A percentile compares a stretch with the other conserved stretches of the same genome.
These are phyloP conservation scores for Ettlia oleoabundans DNA, from an alignment of 139 green algal genomes.

Conservation along the genomic window DNA sequence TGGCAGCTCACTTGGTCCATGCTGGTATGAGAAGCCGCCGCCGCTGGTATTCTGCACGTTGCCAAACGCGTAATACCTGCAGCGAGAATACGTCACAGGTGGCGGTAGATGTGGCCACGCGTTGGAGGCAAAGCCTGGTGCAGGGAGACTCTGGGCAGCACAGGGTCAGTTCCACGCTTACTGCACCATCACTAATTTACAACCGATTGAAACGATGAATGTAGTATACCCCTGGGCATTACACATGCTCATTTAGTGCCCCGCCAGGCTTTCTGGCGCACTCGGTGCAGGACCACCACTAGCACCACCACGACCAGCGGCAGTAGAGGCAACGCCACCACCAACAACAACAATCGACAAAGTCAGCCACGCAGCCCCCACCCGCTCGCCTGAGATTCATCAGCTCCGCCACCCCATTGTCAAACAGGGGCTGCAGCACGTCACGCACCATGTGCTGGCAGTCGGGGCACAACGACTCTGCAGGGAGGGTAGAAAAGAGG, in stretches of 20 bases:
- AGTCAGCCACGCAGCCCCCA: too few species aligned
- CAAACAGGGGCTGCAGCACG: conserved; percentile 40
- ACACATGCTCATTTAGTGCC: too few species aligned
- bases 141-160: background rate
- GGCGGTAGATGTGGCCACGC: background rate
- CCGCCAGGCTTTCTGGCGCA: too few species aligned
- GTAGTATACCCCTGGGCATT: too few species aligned
- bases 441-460: conserved; percentile 48
- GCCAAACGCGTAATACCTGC: conserved; percentile 32
- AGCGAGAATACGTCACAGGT: too few species aligned
- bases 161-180: too few species aligned
- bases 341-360: background rate
- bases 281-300: too few species aligned
- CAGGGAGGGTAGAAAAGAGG: too few species aligned
- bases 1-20: conserved; percentile 28
- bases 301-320: background rate
- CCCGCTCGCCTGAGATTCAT: conserved; percentile 24
- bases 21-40: conserved; percentile 32
- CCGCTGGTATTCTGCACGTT: conserved; percentile 37
- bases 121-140: background rate
- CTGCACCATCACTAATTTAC: too few species aligned
- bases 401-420: conserved; percentile 6
- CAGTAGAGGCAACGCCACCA: background rate
- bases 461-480: conserved; percentile 45
- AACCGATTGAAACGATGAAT: too few species aligned